Conservation (phyloP, 1,284 basidiomycete species). For the Ganoderma resinaceum region DNA sequence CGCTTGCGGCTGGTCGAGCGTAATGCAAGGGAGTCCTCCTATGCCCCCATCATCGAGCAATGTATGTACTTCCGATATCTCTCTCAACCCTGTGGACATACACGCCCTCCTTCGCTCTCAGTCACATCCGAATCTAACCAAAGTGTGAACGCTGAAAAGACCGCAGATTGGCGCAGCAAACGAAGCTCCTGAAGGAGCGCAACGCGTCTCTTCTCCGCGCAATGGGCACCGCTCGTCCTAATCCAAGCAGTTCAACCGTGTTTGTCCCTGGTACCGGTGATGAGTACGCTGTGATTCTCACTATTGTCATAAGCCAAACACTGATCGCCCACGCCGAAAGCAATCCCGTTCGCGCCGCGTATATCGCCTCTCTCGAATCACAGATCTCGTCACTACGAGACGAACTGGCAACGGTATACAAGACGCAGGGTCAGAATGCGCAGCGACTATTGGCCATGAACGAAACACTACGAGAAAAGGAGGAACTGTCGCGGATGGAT, state of each 20-base stretch:
- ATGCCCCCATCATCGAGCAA: constrained; percentile 86
- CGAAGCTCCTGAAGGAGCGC: constrained; percentile 87
- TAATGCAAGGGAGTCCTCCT: constrained; percentile 78
- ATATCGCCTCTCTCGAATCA: constrained; percentile 90
- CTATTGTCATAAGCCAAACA: constrained; percentile 12
- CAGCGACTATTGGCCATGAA: constrained; percentile 93
- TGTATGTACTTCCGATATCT: constrained; percentile 58
- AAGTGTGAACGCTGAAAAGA: constrained; percentile 60
- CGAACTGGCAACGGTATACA: constrained; percentile 93
- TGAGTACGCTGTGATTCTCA: constrained; percentile 59
- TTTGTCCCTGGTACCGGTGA: constrained; percentile 71
- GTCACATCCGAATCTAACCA: constrained; percentile 11
- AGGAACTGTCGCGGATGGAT: constrained; percentile 80
- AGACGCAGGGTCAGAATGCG: constrained; percentile 95
- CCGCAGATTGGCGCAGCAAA: constrained; percentile 88
- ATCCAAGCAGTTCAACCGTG: constrained; percentile 68
- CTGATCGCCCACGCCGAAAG: constrained; percentile 22
- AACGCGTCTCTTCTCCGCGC: constrained; percentile 87
- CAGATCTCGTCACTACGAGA: constrained; percentile 91
- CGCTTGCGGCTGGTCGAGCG: constrained; percentile 80
- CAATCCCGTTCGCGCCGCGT: constrained; percentile 86
- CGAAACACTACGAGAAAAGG: constrained; percentile 92
- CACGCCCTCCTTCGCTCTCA: constrained; percentile 23
- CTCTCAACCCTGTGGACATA: constrained; percentile 13
- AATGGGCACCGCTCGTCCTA: constrained; percentile 72